Conservation (phyloP, 1,284 basidiomycete genomes). For the Sanguinoderma infundibulare region DNA sequence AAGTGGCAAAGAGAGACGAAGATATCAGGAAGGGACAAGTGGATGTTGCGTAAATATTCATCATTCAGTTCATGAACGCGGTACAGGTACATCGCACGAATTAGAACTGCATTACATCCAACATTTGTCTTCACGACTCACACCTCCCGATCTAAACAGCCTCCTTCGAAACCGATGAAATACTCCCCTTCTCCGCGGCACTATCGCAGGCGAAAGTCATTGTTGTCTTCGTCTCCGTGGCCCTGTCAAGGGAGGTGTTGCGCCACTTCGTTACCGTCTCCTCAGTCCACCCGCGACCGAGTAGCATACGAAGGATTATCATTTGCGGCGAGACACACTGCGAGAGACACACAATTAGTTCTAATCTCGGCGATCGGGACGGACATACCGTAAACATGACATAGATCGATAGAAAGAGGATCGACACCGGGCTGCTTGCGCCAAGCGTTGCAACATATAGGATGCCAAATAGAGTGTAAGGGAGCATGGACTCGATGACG, state of each 20-base stretch:
- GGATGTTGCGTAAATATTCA: too few species aligned
- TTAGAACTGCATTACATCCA: too few species aligned
- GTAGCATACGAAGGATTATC: slow-evolving; percentile 14
- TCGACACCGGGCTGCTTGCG: slow-evolving; percentile 11
- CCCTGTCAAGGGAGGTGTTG: background rate
- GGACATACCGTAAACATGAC: slow-evolving; percentile 24
- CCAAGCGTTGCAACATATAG: slow-evolving; percentile 18
- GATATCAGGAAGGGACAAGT: too few species aligned
- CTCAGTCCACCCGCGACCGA: background rate
- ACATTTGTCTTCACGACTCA: too few species aligned
- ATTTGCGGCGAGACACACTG: slow-evolving; percentile 19
- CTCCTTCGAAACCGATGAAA: too few species aligned
- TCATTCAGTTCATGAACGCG: too few species aligned
- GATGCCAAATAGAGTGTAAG: slow-evolving; percentile 17
- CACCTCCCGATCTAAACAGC: too few species aligned
- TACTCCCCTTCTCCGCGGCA: background rate
- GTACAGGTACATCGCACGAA: too few species aligned
- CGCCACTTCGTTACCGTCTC: background rate
- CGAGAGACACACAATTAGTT: background rate
- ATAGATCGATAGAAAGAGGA: slow-evolving; percentile 19
- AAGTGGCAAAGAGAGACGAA: too few species aligned
- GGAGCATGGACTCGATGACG: slow-evolving; percentile 15
- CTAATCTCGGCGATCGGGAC: background rate
- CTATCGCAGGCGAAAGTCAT: background rate
- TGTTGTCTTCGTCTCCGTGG: background rate